Base-by-base conservation (phyloP, 352 stramenopile species). In the Phytophthora pluvialis region DNA sequence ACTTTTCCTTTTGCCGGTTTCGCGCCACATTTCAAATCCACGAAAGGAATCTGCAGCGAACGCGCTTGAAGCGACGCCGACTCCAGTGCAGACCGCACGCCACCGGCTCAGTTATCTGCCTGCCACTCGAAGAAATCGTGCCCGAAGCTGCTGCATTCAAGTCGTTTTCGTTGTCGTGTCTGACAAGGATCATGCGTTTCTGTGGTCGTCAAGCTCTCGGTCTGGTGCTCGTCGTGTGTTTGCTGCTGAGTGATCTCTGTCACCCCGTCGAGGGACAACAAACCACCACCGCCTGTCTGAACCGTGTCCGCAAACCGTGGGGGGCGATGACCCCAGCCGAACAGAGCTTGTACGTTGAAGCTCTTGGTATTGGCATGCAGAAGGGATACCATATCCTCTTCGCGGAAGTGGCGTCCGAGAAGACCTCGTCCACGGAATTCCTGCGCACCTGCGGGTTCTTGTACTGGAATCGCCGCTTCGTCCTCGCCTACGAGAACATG, bases 401-500 rank as follows among this genome's bases (percentile, higher is more conserved):
- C 53, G 59, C 68, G 35, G 80, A 89, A 59, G 66, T 91, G 1
- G 73, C 85, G 33, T 72, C 72, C 21, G 79, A 90, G n/a, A 45
- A 44, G 2, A 39, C 46, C 5, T 85, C 74, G 0, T 69, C 54
- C 28, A 76, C 56, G 31, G 80, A 91, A 44, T 69, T 67, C 3
- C 69, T 86, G 47, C 62, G 72, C 39, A 83, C 75, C 0, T 87
- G 80, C 35, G 79, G 68, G 9, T 81, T 90, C 58, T 57, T 89
- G 52, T 90, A 77, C 42, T 94, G 85, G 85, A 73, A 94, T 58
- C 85, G 83, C 8, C 78, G 80, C 18, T 90, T 82, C 43, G 51
- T 92, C 8, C 70, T 91, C 40, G 85, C 76, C 36, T 91, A 90
- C 67, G 85, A 94, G 54, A 82, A 80, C 40, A 92, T 92, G 83